Evolutionary conservation across 2,329 filamentous ascomycete genomes (phyloP).

Genomic region (Arthrobotrys musiformis): DNA sequence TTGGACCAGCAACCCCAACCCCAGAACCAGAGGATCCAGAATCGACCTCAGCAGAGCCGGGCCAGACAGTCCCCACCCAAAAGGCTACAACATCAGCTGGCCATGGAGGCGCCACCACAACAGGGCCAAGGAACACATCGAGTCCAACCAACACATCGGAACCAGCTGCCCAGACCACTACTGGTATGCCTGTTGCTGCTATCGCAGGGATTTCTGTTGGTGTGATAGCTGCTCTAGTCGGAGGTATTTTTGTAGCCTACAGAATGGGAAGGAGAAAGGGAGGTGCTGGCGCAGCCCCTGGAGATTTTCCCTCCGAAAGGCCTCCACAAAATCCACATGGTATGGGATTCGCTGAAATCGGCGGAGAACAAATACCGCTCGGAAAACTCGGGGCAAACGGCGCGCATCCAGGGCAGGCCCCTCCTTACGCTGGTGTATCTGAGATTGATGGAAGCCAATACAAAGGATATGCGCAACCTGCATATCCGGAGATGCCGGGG

Average conservation of each 20-base stretch:
- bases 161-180: not conserved
- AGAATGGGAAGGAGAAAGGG: constrained; percentile 11
- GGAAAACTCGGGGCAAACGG: not conserved
- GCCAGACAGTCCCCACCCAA: constrained; percentile 9
- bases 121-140: not conserved
- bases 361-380: not conserved
- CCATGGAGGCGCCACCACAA: not conserved
- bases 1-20: not conserved
- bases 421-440: not conserved
- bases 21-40: not conserved
- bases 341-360: constrained; percentile 14
- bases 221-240: not conserved
- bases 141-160: constrained; percentile 1
- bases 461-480: constrained; percentile 1
- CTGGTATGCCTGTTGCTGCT: not conserved
- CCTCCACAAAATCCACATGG: constrained; percentile 9
- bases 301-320: not conserved
- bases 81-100: not conserved
- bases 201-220: constrained; percentile 12
- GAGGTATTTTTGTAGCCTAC: constrained; percentile 2
- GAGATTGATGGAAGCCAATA: constrained; percentile 23
- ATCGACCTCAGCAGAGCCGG: constrained; percentile 2
- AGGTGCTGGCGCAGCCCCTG: not conserved
- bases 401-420: constrained; percentile 3
- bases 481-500: constrained; percentile 11